Percentiles rank a stretch among this genome's conserved stretches.
These are phyloP conservation scores for Diaporthe ilicicola DNA, from an alignment of 2,329 filamentous ascomycete genomes.

Conservation along the genomic window DNA sequence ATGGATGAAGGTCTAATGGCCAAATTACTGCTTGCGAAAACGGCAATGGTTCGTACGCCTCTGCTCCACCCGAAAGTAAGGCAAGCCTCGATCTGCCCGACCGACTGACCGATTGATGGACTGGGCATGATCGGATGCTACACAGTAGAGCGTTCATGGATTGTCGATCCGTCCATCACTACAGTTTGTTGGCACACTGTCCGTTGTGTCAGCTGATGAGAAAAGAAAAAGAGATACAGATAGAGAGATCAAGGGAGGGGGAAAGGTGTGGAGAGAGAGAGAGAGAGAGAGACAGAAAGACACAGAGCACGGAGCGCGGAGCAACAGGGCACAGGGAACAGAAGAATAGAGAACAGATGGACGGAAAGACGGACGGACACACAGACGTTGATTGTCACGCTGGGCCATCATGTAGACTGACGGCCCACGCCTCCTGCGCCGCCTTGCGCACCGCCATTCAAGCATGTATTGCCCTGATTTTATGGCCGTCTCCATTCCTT, in stretches of 20 bases:
- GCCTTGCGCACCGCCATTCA: conserved; percentile 5
- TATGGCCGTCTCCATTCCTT: conserved; percentile 1
- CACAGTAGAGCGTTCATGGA: background rate
- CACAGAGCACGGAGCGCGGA: background rate
- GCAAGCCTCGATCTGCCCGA: conserved; percentile 5
- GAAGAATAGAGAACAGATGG: background rate
- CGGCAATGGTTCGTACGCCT: conserved; percentile 18
- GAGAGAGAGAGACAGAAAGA: too few species aligned
- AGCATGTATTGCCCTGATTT: conserved; percentile 14
- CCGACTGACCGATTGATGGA: conserved; percentile 14
- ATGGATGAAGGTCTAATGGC: conserved; percentile 14
- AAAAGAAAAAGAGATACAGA: background rate
- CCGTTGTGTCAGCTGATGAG: background rate
- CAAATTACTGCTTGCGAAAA: conserved; percentile 30
- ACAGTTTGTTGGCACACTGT: background rate
- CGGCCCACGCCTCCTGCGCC: conserved; percentile 10
- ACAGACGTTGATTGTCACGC: conserved; percentile 14
- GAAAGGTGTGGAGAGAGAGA: background rate
- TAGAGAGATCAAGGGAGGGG: conserved; percentile 4
- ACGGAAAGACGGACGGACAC: background rate
- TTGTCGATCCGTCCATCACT: conserved; percentile 8
- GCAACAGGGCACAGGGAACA: background rate
- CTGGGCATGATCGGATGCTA: background rate
- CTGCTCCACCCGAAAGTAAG: conserved; percentile 2
- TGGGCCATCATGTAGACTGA: conserved; percentile 5